Conservation (phyloP, 1,284 basidiomycete species). For the Cutaneotrichosporon dermatis region DNA sequence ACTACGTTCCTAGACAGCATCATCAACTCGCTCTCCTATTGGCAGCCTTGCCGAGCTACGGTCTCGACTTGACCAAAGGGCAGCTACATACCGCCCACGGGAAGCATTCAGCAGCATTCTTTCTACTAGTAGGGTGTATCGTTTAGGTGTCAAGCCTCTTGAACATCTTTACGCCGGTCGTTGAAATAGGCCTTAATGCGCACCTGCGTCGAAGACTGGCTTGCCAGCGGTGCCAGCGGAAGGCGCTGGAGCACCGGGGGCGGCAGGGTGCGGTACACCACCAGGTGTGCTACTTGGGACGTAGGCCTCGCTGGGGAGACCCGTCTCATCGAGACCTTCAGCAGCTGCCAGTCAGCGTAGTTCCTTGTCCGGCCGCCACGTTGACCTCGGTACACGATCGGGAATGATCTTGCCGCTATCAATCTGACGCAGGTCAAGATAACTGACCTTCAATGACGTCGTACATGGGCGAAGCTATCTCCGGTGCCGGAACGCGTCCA, state of each 20-base stretch:
- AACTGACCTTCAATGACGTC: slow-evolving; percentile 75
- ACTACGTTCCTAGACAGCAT: no score
- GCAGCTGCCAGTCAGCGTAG: slow-evolving; percentile 35
- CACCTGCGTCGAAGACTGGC: slow-evolving; percentile 3
- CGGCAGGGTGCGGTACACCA: not conserved
- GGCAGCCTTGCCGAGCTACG: no score
- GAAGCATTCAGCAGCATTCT: no score
- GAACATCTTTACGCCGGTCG: no score
- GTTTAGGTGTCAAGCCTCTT: no score
- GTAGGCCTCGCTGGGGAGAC: slow-evolving; percentile 73
- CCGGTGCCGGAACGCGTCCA: slow-evolving; percentile 86
- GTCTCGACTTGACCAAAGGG: no score
- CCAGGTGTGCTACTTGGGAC: slow-evolving; percentile 54
- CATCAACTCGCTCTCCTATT: no score
- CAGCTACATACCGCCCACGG: no score
- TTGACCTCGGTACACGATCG: not conserved
- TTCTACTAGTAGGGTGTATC: no score
- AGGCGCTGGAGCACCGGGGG: not conserved
- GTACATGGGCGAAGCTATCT: slow-evolving; percentile 87
- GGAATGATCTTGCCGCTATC: not conserved
- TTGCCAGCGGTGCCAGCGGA: not conserved
- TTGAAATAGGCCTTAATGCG: not conserved
- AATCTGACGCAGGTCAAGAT: not conserved
- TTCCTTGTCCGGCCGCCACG: not conserved
- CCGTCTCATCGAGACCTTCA: slow-evolving; percentile 56